Base-by-base conservation (phyloP, 805 yeast genomes). In the Cyberlindnera mycetangii region DNA sequence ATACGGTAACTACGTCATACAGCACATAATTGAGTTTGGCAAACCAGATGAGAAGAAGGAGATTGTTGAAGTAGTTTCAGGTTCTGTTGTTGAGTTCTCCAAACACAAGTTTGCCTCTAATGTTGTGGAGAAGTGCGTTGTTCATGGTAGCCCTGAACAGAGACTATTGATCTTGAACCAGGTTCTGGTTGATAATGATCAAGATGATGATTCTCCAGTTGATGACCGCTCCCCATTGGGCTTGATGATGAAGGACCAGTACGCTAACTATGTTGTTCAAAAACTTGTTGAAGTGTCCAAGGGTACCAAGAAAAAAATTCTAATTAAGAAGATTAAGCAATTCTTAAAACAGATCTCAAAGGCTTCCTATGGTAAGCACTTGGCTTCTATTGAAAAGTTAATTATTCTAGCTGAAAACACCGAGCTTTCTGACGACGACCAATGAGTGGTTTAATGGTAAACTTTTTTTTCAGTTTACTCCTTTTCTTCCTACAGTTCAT, bases 81-180 rank as follows among this genome's bases (percentile, higher is more conserved):
- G 82, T 21, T 76, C 81, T 16, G 82, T 88, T 38, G 87, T 93
- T 25, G 80, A 77, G 42, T 84, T 89, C 47, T 87, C 97, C n/a
- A 85, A 88, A 59, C 99, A 93, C 70, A 93, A 93, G 67, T 93
- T 89, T 71, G 98, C 99, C 2, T 89, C 97, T 0, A 93, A 93
- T 64, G 99, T 95, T 24, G 96, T 93, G 53, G 99, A 93, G 65
- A 89, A 88, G 63, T 87, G 96, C 56, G 87, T 93, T 45, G 74
- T 86, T 44, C 78, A 74, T 63, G 95, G 96, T 37, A 72, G 78
- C 15, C 64, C 68, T 8, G 70, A 66, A 6, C 95, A 89, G 64
- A 75, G 89, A 50, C 66, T 69, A 48, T 61, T 70, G 31, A 76
- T 92, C 32, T 76, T 85, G 47, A 78, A 76, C 44, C 85, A 80